Evolutionary conservation across 2,329 filamentous ascomycete genomes (phyloP), one percentile per base, ranked within the genome.

Genomic region (Fusarium verrucosum): DNA sequence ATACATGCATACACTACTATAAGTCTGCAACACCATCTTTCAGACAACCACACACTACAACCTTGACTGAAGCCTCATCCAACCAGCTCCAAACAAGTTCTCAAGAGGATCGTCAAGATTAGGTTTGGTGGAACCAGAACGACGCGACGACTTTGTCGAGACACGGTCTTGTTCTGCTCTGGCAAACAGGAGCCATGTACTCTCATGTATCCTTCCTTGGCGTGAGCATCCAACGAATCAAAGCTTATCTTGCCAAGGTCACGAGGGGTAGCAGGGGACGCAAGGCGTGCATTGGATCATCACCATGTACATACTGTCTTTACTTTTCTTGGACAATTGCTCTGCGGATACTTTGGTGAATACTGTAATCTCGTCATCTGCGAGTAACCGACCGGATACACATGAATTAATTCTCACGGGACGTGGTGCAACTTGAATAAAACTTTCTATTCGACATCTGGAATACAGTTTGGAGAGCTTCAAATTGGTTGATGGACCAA

Each of bases 91-190:
- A 32, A n/a, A n/a, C n/a, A n/a, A n/a, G n/a, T n/a, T 32, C 30
- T 32, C 30, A 32, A n/a, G 17, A 44, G 26, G 63, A 73, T 69
- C 55, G 65, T 74, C 66, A 50, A 74, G 69, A 73, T 73, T 72
- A 67, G 58, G 73, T 74, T 74, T 63, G 58, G 62, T 71, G 66
- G 58, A 44, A 50, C 59, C 42, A n/a, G 38, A 51, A 65, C 58
- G 54, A 36, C 47, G 32, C 40, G 20, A 22, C 10, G 58, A 66
- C 62, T 50, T 66, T 26, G 28, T 17, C 30, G 56, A 43, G 42
- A 65, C 62, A 43, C 40, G 30, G 33, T 4, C 7, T 53, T 37
- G 14, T 45, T 23, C 36, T 40, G 22, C 17, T 8, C 16, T 20
- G 35, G 30, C 44, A 23, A 46, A 50, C 54, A 22, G 28, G 16